Conservation (phyloP, 129 eudicot species). For the Oenanthe sinensis region DNA sequence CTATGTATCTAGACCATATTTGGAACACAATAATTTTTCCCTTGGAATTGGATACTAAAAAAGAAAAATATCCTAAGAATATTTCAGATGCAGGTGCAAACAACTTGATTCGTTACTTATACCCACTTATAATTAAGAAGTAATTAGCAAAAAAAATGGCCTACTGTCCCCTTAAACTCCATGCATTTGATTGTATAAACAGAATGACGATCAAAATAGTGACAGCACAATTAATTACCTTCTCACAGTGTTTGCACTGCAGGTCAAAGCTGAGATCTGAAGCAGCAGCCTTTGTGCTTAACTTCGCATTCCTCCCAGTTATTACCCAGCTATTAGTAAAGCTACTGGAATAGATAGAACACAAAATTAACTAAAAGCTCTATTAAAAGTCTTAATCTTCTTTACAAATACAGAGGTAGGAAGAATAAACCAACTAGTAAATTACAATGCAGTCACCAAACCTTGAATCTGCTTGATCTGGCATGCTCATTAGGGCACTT, state of each 20-base stretch:
- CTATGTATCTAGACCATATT: background rate
- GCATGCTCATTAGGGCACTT: conserved; percentile 80
- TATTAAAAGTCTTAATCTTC: background rate
- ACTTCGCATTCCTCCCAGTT: conserved; percentile 65
- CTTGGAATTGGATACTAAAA: background rate
- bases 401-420: background rate
- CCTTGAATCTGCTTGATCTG: conserved; percentile 66
- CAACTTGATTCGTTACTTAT: background rate
- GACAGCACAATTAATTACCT: conserved; percentile 30
- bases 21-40: background rate
- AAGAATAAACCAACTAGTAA: background rate
- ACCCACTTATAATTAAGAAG: background rate
- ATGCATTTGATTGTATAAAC: background rate
- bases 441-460: conserved; percentile 12
- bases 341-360: conserved; percentile 48
- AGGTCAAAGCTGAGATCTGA: conserved; percentile 75
- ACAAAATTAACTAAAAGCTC: background rate
- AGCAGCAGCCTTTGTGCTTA: conserved; percentile 55
- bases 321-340: conserved; percentile 80
- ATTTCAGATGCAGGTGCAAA: background rate
- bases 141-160: too few species aligned
- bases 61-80: background rate
- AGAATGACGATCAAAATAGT: background rate
- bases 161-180: background rate
- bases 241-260: conserved; percentile 89